Conservation (phyloP, 179 eudicot species). For the Silene vulgaris region DNA sequence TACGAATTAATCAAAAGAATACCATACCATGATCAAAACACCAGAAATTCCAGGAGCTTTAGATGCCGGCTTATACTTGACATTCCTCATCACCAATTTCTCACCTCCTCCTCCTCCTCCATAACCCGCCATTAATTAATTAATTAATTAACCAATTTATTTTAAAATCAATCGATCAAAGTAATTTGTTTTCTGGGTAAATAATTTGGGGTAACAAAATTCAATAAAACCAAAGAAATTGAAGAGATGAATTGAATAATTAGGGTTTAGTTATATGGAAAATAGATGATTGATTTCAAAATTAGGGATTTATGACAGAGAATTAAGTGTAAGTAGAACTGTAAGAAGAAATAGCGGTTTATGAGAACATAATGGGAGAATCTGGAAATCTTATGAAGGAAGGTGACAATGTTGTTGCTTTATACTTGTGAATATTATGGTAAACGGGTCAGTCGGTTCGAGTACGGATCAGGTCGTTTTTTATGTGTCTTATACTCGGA, state of each 20-base stretch:
- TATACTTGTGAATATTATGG: no score
- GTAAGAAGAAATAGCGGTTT: neutral
- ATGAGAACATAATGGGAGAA: neutral
- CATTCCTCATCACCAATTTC: conserved; percentile 36
- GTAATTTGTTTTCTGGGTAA: neutral
- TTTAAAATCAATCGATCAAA: neutral
- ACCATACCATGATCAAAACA: conserved; percentile 50
- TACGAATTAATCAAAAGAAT: neutral
- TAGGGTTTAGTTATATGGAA: neutral
- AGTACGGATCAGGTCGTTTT: no score
- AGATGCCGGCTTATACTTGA: conserved; percentile 53
- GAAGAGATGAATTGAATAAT: neutral
- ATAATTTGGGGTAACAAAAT: no score
- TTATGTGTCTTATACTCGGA: no score
- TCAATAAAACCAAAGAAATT: neutral
- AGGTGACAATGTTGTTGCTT: no score
- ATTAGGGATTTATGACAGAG: neutral
- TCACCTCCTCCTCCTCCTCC: conserved; percentile 9
- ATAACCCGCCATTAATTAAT: conserved; percentile 17
- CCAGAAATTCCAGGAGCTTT: conserved; percentile 76
- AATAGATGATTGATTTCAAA: neutral
- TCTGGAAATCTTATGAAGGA: neutral
- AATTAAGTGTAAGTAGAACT: neutral
- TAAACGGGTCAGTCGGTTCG: no score
- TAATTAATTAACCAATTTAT: no score